Conservation (phyloP, 2,329 filamentous ascomycete species). For the Aspergillus latus region DNA sequence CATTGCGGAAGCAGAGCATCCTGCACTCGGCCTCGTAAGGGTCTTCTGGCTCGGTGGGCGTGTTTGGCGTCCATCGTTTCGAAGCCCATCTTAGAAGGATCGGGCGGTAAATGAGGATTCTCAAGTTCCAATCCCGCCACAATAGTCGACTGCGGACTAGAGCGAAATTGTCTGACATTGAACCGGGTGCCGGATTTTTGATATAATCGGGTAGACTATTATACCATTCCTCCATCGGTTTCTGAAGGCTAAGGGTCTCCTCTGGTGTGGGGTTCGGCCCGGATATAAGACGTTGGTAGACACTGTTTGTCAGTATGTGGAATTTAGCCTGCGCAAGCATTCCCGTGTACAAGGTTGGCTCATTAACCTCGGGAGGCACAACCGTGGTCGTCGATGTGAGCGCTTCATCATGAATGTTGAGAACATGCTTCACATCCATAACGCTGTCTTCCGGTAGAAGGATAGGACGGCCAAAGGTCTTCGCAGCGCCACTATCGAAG, state of each 20-base stretch:
- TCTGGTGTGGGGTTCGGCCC: constrained; percentile 42
- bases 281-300: constrained; percentile 48
- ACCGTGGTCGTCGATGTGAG: constrained; percentile 39
- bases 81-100: constrained; percentile 44
- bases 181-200: constrained; percentile 33
- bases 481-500: constrained; percentile 52
- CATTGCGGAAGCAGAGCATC: constrained; percentile 42
- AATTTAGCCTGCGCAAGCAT: constrained; percentile 45
- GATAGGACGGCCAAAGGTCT: constrained; percentile 52
- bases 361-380: constrained; percentile 38
- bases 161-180: constrained; percentile 38
- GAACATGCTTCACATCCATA: constrained; percentile 46
- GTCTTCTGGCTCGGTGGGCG: constrained; percentile 32
- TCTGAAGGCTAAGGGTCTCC: constrained; percentile 43
- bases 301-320: constrained; percentile 45
- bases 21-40: constrained; percentile 41
- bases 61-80: constrained; percentile 34
- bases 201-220: constrained; percentile 43
- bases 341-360: constrained; percentile 46
- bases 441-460: constrained; percentile 46
- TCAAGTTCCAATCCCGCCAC: constrained; percentile 47
- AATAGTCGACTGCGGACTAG: constrained; percentile 42
- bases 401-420: constrained; percentile 47
- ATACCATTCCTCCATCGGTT: constrained; percentile 46
- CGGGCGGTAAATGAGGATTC: constrained; percentile 46